These are phyloP conservation scores for Teratosphaeria destructans DNA, from an alignment of 2,329 filamentous ascomycete species.

Conservation along the genomic window DNA sequence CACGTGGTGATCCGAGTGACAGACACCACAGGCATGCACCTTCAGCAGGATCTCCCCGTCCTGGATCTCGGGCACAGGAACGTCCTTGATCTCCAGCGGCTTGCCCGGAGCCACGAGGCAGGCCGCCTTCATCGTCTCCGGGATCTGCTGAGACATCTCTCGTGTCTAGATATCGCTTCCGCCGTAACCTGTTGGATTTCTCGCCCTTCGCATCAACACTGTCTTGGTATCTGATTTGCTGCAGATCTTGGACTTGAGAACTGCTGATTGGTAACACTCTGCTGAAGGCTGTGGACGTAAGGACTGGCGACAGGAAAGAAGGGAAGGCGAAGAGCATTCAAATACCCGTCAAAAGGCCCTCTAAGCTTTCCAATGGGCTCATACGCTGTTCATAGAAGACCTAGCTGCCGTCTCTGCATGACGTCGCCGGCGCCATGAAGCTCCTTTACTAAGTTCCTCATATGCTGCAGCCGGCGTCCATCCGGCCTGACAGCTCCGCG, in stretches of 20 bases:
- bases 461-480: background rate
- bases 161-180: background rate
- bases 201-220: background rate
- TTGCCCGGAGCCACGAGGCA: conserved; percentile 45
- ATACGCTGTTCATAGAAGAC: background rate
- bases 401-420: background rate
- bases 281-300: background rate
- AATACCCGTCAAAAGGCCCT: background rate
- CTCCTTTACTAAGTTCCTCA: background rate
- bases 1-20: conserved; percentile 48
- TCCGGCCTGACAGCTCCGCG: background rate
- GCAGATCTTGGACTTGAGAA: background rate
- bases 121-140: conserved; percentile 58
- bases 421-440: background rate
- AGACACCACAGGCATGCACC: conserved; percentile 61
- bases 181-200: background rate
- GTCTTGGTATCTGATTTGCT: background rate
- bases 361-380: background rate
- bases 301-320: background rate
- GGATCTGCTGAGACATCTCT: conserved; percentile 21
- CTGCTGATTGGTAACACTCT: background rate
- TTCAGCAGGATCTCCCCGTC: conserved; percentile 57
- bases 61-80: conserved; percentile 47
- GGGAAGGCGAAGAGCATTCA: background rate
- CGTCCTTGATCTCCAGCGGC: conserved; percentile 48